phyloP scores from a whole-genome alignment of 106 monocot genomes.

The Narthecium ossifragum region DNA sequence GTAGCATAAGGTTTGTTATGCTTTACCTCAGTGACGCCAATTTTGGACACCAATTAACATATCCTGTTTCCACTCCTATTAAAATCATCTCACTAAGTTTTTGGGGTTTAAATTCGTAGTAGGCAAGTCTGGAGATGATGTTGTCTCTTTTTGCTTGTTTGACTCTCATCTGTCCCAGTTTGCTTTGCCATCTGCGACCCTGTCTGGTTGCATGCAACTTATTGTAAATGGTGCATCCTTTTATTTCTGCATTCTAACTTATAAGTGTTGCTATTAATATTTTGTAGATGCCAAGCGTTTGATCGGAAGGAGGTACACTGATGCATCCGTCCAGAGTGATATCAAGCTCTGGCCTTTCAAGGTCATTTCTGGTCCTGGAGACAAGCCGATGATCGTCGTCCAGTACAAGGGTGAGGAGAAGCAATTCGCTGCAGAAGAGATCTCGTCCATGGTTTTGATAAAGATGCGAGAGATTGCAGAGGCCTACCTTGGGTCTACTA shows the following conservation, averaged over 20 bases:
- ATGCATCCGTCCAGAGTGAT: conserved; percentile 6
- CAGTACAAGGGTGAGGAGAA: conserved; percentile 35
- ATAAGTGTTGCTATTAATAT: background rate
- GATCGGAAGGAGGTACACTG: conserved; percentile 6
- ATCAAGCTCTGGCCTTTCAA: conserved; percentile 17
- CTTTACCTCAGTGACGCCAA: no score
- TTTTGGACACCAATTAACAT: no score
- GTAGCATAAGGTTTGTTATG: no score
- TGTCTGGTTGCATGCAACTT: no score
- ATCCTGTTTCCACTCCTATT: no score
- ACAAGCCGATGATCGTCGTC: conserved; percentile 53
- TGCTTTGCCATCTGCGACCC: no score
- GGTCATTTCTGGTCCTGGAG: conserved; percentile 37
- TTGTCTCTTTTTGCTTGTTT: no score
- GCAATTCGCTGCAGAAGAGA: conserved; percentile 36
- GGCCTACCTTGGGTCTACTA: conserved; percentile 14
- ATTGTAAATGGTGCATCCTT: background rate
- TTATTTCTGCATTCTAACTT: background rate
- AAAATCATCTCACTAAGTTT: no score
- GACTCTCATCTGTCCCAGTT: background rate
- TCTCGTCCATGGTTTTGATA: conserved; percentile 31
- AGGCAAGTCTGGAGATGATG: no score
- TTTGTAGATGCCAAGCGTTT: conserved; percentile 8
- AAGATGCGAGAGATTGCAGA: conserved; percentile 38
- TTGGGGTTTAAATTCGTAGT: no score